A percentile compares a stretch with the other conserved stretches of the same genome.
Conservation (phyloP, 2,329 filamentous ascomycete genomes). For the Stylonectria norvegica region DNA sequence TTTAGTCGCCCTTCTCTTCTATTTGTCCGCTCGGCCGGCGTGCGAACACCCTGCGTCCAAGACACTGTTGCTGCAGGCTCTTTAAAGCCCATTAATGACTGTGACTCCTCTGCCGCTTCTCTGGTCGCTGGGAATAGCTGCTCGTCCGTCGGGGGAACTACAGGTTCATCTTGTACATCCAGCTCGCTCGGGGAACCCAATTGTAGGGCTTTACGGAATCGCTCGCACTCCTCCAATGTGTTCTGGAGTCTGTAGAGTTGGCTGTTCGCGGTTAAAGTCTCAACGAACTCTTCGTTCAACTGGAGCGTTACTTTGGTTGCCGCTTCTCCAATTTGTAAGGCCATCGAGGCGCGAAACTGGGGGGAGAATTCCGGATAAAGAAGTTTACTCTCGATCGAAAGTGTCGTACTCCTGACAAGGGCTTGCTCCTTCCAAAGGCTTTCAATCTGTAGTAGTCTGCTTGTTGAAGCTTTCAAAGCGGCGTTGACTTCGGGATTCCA, state of each 20-base stretch:
- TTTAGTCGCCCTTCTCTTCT: neutral
- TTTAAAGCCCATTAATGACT: conserved; percentile 1
- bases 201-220: conserved; percentile 5
- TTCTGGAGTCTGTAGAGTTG: too few relatives aligned
- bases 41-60: neutral
- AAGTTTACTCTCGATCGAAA: conserved; percentile 35
- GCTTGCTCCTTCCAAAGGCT: conserved; percentile 33
- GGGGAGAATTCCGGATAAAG: conserved; percentile 29
- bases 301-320: conserved; percentile 19
- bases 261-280: too few relatives aligned
- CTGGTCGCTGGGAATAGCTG: too few relatives aligned
- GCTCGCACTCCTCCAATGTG: conserved; percentile 11
- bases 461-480: conserved; percentile 14
- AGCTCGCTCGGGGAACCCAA: neutral
- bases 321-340: conserved; percentile 22
- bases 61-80: too few relatives aligned
- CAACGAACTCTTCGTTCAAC: conserved; percentile 22
- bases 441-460: conserved; percentile 33
- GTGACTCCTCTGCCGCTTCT: conserved; percentile 1
- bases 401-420: conserved; percentile 26
- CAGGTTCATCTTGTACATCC: neutral
- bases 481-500: neutral
- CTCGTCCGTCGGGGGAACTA: neutral
- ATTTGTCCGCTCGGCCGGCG: neutral
- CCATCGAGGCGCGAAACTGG: conserved; percentile 30